Base-by-base conservation (phyloP, 352 stramenopile genomes). In the Chrysophaeum taylorii region DNA sequence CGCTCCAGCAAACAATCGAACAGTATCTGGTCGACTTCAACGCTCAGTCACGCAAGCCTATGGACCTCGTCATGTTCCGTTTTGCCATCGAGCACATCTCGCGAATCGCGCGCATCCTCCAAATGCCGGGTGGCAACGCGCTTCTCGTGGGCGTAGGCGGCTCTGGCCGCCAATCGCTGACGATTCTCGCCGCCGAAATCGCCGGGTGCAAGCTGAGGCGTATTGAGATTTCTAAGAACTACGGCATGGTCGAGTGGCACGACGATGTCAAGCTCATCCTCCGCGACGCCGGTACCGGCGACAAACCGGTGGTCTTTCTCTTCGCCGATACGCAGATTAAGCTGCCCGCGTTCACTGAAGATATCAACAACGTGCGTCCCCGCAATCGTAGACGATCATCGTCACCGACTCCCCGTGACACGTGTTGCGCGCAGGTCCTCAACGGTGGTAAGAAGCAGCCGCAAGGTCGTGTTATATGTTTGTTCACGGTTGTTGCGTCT, bases 321-420 rank as follows among this genome's bases (percentile, higher is more conserved):
- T 96, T 97, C 72, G 94, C 84, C 52, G 92, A 97, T 73, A 95
- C 92, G 0, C 92, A 97, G 73, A 95, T 97, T 78, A 95, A 96
- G 75, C 92, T 94, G 75, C 90, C 97, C 45, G 84, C 83, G 21
- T 96, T 96, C 71, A 87, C 96, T 38, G 90, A 97, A 70, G 92
- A 97, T 68, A 94, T 97, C 71, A 97, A 96, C 79, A 96, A 96
- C 77, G 96, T 97, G 83, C 80, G 96, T n/a, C n/a, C n/a, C n/a
- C n/a, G n/a, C n/a, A n/a, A n/a, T n/a, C n/a, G n/a, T n/a, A n/a
- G n/a, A n/a, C n/a, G n/a, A n/a, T n/a, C n/a, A n/a, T n/a, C n/a
- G n/a, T n/a, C n/a, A n/a, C n/a, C n/a, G n/a, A n/a, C n/a, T n/a
- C n/a, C n/a, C n/a, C n/a, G n/a, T n/a, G n/a, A n/a, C n/a, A n/a